Conservation (phyloP, 345 rosid species). For the Stellera chamaejasme region DNA sequence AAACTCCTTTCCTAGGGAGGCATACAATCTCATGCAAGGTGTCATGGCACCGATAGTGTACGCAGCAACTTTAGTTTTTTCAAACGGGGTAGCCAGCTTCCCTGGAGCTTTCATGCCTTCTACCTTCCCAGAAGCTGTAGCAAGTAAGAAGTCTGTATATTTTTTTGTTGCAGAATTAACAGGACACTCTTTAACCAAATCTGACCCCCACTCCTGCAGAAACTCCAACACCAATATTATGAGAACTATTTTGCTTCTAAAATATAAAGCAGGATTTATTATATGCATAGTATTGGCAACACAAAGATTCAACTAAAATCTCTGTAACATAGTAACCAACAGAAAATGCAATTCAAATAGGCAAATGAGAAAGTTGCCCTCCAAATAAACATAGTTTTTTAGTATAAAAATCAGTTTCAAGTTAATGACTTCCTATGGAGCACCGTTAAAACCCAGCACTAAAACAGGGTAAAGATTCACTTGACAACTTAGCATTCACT, state of each 20-base stretch:
- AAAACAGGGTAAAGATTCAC: too few relatives aligned
- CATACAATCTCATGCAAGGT: slow-evolving; percentile 95
- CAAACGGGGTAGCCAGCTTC: slow-evolving; percentile 94
- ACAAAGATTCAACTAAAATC: not conserved
- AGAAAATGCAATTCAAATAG: not conserved
- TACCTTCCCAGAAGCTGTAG: slow-evolving; percentile 93
- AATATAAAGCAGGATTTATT: slow-evolving; percentile 1
- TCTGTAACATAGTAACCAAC: not conserved
- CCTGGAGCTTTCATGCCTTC: slow-evolving; percentile 92
- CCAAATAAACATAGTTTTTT: too few relatives aligned
- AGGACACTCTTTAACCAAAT: slow-evolving; percentile 41
- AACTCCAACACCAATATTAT: slow-evolving; percentile 18
- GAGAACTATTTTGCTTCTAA: slow-evolving; percentile 3
- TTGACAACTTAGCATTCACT: too few relatives aligned
- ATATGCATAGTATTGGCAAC: not conserved
- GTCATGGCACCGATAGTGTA: slow-evolving; percentile 93
- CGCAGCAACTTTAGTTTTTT: slow-evolving; percentile 93
- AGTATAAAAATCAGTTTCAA: too few relatives aligned
- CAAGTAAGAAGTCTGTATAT: slow-evolving; percentile 82
- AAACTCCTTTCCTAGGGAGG: slow-evolving; percentile 71
- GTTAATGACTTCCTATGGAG: too few relatives aligned
- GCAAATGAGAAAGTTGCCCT: too few relatives aligned
- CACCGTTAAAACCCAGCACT: too few relatives aligned
- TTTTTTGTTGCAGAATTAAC: slow-evolving; percentile 58
- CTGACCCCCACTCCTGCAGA: slow-evolving; percentile 81